Base-by-base conservation (phyloP, 2,329 filamentous ascomycete species). In the Apiospora koreana region DNA sequence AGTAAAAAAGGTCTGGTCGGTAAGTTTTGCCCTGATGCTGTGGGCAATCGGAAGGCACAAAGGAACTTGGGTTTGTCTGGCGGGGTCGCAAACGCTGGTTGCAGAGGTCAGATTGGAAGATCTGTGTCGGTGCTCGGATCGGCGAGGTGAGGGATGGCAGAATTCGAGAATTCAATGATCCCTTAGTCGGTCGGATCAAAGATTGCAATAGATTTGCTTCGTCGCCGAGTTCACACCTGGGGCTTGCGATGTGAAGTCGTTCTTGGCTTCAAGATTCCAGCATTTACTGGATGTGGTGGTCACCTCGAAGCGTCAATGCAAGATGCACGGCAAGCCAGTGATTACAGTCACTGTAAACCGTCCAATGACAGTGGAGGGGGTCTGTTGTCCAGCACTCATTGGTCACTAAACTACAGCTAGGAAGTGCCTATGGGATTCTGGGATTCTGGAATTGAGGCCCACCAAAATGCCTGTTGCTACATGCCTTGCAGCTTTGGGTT, bases 1-100 rank as follows among this genome's bases (percentile, higher is more conserved):
- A 81, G 81, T 77, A 73, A 74, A 70, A 50, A 58, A 43, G 14
- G 41, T 16, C 10, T 16, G 25, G 62, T 66, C 45, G 67, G 67
- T 25, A 65, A 42, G 45, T 46, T 69, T 45, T 69, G 67, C 45
- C 70, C 62, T 67, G 54, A 28, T 43, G 65, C 38, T 46, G 41
- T 43, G 38, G 65, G 65, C 38, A 66, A 23, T 45, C 28, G 41
- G 65, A 71, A 69, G 70, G 67, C 70, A 62, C 54, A 62, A 62
- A 68, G 48, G 69, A 48, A 70, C 25, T 68, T 50, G 62, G 62
- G 42, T 38, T 62, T 42, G 42, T 45, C 54, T 62, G 67, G 70
- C 70, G 70, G 70, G 70, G 70, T 71, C 67, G 54, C 54, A 62
- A 62, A 38, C 16, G 54, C 41, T 66, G 41, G 41, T 66, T 43